Evolutionary conservation across 2,329 filamentous ascomycete species (phyloP), one percentile per base, ranked within the genome.

Genomic region (Hypoxylon sp.): DNA sequence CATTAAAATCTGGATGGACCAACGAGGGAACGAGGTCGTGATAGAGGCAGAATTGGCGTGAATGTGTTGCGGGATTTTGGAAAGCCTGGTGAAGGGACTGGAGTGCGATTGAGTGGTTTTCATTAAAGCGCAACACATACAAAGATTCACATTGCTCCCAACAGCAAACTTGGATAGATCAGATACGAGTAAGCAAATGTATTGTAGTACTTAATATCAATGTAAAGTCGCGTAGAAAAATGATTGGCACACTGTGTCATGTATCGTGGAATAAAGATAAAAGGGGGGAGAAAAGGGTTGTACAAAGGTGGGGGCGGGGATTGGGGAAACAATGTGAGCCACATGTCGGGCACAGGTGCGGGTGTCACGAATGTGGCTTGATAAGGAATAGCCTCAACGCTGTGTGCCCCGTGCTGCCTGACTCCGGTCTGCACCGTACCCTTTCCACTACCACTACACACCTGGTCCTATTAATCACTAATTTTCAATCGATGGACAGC

Each of bases 21-120:
- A 55, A 5, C 63, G 63, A 7, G 58, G 58, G 5, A 64, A 69
- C 14, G 71, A 74, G 46, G 62, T 60, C 3, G 27, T 73, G 27
- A 63, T 73, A 16, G 72, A 74, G 60, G 65, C 71, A 27, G 71
- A 74, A 30, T 47, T 74, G 37, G 66, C 70, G 16, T 71, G 51
- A 67, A 6, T 6, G 11, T n/a, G 32, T 32, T 19, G 23, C 14
- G 11, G 8, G 11, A 2, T 34, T 34, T 14, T 34, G 30, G 30
- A 34, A 14, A 2, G 30, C 25, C 25, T 3, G 25, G 25, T 27
- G 27, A n/a, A n/a, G 14, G 12, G 32, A n/a, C 14, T 37, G 32
- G 14, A 12, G 5, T 12, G 21, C 7, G 16, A 21, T 21, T 29
- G 21, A 14, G 9, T n/a, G 11, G 43, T 6, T n/a, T n/a, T 11